phyloP scores from a whole-genome alignment of 768 basidiomycete species.

The Lactarius sp. region DNA sequence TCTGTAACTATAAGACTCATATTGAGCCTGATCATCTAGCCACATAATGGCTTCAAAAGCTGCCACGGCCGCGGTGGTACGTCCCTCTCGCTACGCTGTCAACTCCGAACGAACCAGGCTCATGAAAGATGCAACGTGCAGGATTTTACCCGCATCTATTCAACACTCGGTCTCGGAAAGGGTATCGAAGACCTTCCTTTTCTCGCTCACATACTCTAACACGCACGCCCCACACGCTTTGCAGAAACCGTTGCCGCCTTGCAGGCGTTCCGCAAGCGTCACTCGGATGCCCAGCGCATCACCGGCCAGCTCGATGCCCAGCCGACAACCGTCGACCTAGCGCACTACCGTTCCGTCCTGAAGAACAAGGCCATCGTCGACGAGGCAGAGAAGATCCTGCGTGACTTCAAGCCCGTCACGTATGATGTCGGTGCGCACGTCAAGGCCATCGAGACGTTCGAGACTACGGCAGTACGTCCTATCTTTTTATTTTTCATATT shows the following conservation, averaged over 20 bases:
- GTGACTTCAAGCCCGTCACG: slow-evolving; percentile 87
- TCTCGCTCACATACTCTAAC: neutral
- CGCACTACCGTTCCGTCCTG: slow-evolving; percentile 84
- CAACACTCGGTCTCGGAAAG: slow-evolving; percentile 79
- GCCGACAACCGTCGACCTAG: slow-evolving; percentile 82
- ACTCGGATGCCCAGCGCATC: slow-evolving; percentile 80
- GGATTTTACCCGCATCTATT: slow-evolving; percentile 83
- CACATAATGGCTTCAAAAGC: slow-evolving; percentile 62
- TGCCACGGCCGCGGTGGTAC: slow-evolving; percentile 56
- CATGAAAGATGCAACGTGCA: slow-evolving; percentile 30
- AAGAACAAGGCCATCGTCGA: slow-evolving; percentile 92
- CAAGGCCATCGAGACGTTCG: slow-evolving; percentile 95
- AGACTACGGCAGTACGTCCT: slow-evolving; percentile 84
- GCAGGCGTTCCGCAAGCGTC: slow-evolving; percentile 94
- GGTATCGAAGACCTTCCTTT: slow-evolving; percentile 41
- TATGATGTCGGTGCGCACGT: slow-evolving; percentile 87
- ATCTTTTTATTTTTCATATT: neutral
- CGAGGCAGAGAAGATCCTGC: slow-evolving; percentile 86
- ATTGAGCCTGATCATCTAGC: neutral
- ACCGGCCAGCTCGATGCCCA: slow-evolving; percentile 56
- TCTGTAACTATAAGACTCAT: neutral
- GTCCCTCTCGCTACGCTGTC: slow-evolving; percentile 18
- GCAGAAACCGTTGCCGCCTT: slow-evolving; percentile 86
- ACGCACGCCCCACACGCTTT: neutral
- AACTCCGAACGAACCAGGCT: slow-evolving; percentile 16